These are phyloP conservation scores for Cladosporium sp. DNA, from an alignment of 2,329 filamentous ascomycete species.

Conservation along the genomic window DNA sequence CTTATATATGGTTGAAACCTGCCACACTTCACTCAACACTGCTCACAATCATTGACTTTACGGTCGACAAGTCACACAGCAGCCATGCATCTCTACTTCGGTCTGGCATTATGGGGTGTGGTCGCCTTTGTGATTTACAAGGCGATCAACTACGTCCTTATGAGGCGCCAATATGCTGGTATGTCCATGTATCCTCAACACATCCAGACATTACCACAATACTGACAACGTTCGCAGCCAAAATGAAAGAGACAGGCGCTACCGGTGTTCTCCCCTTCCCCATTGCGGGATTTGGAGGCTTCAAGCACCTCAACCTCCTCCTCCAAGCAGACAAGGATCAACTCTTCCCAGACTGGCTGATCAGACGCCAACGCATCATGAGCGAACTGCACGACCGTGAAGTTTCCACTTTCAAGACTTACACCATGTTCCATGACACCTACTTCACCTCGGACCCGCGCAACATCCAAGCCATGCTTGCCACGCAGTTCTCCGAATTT, in stretches of 20 bases:
- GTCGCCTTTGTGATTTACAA: constrained; percentile 23
- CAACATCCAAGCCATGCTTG: constrained; percentile 35
- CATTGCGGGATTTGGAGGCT: constrained; percentile 25
- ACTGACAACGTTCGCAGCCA: constrained; percentile 17
- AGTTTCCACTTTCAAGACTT: constrained; percentile 25
- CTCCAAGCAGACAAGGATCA: constrained; percentile 25
- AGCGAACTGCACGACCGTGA: constrained; percentile 21
- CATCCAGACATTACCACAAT: not conserved
- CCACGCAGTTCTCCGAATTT: constrained; percentile 27
- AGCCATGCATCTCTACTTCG: constrained; percentile 22
- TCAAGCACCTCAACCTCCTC: constrained; percentile 23
- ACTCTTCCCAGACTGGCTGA: constrained; percentile 27
- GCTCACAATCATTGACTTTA: too few relatives aligned
- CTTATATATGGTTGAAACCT: too few relatives aligned
- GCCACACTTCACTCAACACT: too few relatives aligned
- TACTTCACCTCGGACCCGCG: constrained; percentile 31
- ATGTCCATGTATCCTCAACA: not conserved
- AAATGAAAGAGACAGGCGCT: constrained; percentile 23
- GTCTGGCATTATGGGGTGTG: constrained; percentile 21
- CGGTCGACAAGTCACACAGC: too few relatives aligned
- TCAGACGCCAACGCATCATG: constrained; percentile 24
- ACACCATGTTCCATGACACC: constrained; percentile 23
- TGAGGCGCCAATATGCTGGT: constrained; percentile 7
- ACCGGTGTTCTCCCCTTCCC: constrained; percentile 23
- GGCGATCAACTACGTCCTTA: constrained; percentile 16